A percentile compares a stretch with the other conserved stretches of the same genome.
Evolutionary conservation across 1,139 yeast species (phyloP).

Genomic region (Chernovozyma sophiae-reginae): DNA sequence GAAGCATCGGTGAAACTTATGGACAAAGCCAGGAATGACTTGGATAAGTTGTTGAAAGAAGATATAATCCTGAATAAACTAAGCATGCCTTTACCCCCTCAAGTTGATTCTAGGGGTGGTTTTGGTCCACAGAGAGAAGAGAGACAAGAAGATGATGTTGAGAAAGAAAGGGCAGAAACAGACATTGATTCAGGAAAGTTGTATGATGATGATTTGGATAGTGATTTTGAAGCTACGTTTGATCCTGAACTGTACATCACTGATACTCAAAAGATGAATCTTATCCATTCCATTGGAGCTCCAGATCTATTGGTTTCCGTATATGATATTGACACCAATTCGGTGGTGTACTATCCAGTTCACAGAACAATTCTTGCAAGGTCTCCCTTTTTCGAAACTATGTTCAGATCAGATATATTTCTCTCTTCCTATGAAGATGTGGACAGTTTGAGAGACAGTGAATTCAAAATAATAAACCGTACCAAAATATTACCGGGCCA

Average conservation of each 20-base stretch:
- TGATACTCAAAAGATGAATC: conserved; percentile 12
- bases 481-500: conserved; percentile 16
- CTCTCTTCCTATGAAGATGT: conserved; percentile 3
- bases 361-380: conserved; percentile 59
- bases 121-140: conserved; percentile 1
- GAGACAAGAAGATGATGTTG: conserved; percentile 10
- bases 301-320: conserved; percentile 51
- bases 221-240: conserved; percentile 25
- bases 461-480: conserved; percentile 18
- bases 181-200: conserved; percentile 17
- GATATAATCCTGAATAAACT: conserved; percentile 30
- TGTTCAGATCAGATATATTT: conserved; percentile 52
- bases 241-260: conserved; percentile 17
- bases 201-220: neutral
- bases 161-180: conserved; percentile 9
- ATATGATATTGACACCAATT: conserved; percentile 24
- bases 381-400: conserved; percentile 60
- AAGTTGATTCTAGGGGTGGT: no score
- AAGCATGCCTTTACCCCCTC: conserved; percentile 4
- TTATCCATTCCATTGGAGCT: conserved; percentile 23
- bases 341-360: conserved; percentile 49
- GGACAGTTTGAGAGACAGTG: conserved; percentile 7
- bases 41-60: conserved; percentile 35
- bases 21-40: conserved; percentile 44
- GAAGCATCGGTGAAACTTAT: conserved; percentile 42